A percentile compares a stretch with the other conserved stretches of the same genome.
phyloP scores from a whole-genome alignment of 768 basidiomycete genomes.

The Kondoa malvinella region DNA sequence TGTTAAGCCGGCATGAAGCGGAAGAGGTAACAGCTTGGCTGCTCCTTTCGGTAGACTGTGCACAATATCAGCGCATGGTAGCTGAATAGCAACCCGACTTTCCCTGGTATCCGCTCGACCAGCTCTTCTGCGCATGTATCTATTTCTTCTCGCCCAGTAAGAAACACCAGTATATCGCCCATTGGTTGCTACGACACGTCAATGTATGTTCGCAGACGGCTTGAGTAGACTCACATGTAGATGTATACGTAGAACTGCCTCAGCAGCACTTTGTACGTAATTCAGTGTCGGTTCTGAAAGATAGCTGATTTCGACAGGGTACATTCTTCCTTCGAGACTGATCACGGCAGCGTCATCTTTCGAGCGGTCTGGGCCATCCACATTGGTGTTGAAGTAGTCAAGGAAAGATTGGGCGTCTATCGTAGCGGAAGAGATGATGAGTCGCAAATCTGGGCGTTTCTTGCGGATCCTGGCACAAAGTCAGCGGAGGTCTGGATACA shows the following conservation, averaged over 20 bases:
- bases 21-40: constrained; percentile 47
- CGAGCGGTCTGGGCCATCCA: constrained; percentile 15
- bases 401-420: constrained; percentile 78
- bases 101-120: constrained; percentile 11
- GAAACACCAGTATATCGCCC: constrained; percentile 83
- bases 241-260: constrained; percentile 56
- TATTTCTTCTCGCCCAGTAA: constrained; percentile 93
- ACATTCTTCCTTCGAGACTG: constrained; percentile 82
- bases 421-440: constrained; percentile 91
- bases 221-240: constrained; percentile 48
- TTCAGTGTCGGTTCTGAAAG: constrained; percentile 58
- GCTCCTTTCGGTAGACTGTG: constrained; percentile 38
- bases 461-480: constrained; percentile 55
- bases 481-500: neutral
- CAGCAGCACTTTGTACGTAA: constrained; percentile 64
- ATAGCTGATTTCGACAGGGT: constrained; percentile 85
- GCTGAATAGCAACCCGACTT: neutral
- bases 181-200: constrained; percentile 43
- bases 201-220: neutral
- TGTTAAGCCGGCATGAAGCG: constrained; percentile 75
- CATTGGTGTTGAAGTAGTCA: constrained; percentile 64
- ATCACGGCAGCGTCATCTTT: constrained; percentile 59
- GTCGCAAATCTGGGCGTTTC: constrained; percentile 70
- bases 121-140: constrained; percentile 55
- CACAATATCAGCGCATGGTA: constrained; percentile 19